Evolutionary conservation across 371 early-diverging fungal genomes (phyloP).

Genomic region (Neoconidiobolus thromboides): DNA sequence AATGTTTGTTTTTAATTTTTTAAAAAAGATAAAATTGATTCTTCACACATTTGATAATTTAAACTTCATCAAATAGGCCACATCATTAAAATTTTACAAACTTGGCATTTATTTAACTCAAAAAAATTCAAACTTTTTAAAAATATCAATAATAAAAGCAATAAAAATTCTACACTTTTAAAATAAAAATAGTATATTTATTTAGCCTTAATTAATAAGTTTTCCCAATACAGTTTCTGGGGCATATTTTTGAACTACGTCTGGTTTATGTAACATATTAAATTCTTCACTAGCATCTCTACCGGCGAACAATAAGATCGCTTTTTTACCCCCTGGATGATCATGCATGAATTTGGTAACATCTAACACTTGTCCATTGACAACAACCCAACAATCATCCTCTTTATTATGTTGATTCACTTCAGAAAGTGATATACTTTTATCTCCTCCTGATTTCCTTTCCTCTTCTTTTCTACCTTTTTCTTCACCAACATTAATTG

Average conservation of each 20-base stretch:
- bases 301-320: conserved; percentile 64
- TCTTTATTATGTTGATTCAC: conserved; percentile 75
- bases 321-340: conserved; percentile 78
- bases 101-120: no score
- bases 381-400: conserved; percentile 88
- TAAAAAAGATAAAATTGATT: no score
- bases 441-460: conserved; percentile 13
- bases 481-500: conserved; percentile 4
- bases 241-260: conserved; percentile 76
- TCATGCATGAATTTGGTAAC: conserved; percentile 78
- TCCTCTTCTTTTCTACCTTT: conserved; percentile 5
- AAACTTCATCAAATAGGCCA: no score
- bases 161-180: no score
- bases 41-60: no score
- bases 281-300: conserved; percentile 76
- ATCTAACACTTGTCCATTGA: conserved; percentile 79
- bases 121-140: no score
- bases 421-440: conserved; percentile 35
- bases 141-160: no score
- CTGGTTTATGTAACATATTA: conserved; percentile 78
- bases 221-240: conserved; percentile 61
- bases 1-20: no score
- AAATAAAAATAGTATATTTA: no score
- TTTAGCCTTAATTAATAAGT: not conserved
- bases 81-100: no score